These are phyloP conservation scores for Neurospora sp. DNA, from an alignment of 495 filamentous ascomycete species.

Conservation along the genomic window DNA sequence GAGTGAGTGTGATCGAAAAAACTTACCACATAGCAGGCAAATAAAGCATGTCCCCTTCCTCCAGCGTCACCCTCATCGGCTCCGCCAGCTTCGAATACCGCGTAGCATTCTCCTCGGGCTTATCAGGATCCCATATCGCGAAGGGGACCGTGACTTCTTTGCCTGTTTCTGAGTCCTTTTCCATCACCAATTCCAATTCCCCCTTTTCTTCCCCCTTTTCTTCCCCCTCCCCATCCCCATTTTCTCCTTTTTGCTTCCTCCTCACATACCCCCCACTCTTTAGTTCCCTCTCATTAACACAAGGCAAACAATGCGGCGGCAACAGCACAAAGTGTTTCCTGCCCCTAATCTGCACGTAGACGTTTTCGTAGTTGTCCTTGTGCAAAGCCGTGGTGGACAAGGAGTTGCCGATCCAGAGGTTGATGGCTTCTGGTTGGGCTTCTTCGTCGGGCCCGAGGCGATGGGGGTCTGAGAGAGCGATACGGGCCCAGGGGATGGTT, in stretches of 20 bases:
- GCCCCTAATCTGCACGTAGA: slow-evolving; percentile 64
- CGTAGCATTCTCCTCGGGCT: slow-evolving; percentile 35
- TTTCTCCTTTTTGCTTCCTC: background rate
- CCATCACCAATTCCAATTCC: slow-evolving; percentile 21
- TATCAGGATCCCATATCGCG: slow-evolving; percentile 61
- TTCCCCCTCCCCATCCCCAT: slow-evolving; percentile 6
- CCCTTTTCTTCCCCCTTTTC: slow-evolving; percentile 12
- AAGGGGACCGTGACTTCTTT: slow-evolving; percentile 45
- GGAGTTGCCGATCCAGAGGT: slow-evolving; percentile 69
- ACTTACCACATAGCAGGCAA: slow-evolving; percentile 62
- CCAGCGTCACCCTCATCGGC: slow-evolving; percentile 49
- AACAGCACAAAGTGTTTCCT: slow-evolving; percentile 61
- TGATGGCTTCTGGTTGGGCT: slow-evolving; percentile 55
- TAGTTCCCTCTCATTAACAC: slow-evolving; percentile 49
- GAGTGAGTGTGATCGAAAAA: background rate
- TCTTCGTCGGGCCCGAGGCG: slow-evolving; percentile 5
- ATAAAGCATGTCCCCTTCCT: slow-evolving; percentile 72
- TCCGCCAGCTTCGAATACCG: slow-evolving; percentile 41
- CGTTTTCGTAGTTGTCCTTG: slow-evolving; percentile 72
- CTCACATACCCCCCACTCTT: slow-evolving; percentile 38
- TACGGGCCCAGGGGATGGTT: slow-evolving; percentile 54
- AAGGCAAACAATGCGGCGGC: slow-evolving; percentile 51
- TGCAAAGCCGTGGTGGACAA: slow-evolving; percentile 56
- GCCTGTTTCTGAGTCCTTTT: slow-evolving; percentile 24
- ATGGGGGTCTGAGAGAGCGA: slow-evolving; percentile 36